Evolutionary conservation across 805 yeast genomes (phyloP), one percentile per base, ranked within the genome.

Genomic region (Metschnikowia shivogae): DNA sequence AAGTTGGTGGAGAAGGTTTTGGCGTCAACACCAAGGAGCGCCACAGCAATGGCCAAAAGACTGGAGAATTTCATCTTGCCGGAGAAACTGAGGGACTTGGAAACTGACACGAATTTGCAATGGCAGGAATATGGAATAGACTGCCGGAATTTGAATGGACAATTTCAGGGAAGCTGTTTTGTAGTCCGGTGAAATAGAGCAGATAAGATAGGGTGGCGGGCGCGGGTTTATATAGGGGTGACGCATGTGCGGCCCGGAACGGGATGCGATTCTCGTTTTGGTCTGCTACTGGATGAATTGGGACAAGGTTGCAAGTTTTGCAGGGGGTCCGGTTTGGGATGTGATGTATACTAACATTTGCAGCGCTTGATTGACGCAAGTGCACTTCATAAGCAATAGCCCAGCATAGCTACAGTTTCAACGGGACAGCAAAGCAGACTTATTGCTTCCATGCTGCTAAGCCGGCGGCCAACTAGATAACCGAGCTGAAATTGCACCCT

Each of bases 1-100:
- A 84, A 74, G 55, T 77, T 76, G 38, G 84, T 78, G 38, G 76
- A 70, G 63, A 73, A 80, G 12, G 69, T 70, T 50, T 73, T 79
- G 39, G 80, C 84, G 35, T 77, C 73, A 19, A 61, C 50, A 11
- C 70, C 64, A 30, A 72, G 53, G 43, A 67, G 57, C 28, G 67
- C 61, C 45, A 67, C 58, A 44, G 78, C 77, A 51, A 76, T 57
- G 30, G 80, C 58, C 37, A 76, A 59, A 51, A 76, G 64, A 22
- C 70, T 63, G 24, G 68, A 55, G 39, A 72, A 51, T 43, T 65
- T 67, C 72, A 67, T 67, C 24, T 20, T 53, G 44, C 11, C 3
- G 31, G 27, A 20, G 13, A 17, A 39, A 33, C 19, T 11, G 42
- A 13, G 2, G 17, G n/a, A 27, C 17, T 32, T 19, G 31, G 9